Evolutionary conservation across 2,329 filamentous ascomycete genomes (phyloP), one percentile per base, ranked within the genome.

Genomic region (Fonsecaea multimorphosa): DNA sequence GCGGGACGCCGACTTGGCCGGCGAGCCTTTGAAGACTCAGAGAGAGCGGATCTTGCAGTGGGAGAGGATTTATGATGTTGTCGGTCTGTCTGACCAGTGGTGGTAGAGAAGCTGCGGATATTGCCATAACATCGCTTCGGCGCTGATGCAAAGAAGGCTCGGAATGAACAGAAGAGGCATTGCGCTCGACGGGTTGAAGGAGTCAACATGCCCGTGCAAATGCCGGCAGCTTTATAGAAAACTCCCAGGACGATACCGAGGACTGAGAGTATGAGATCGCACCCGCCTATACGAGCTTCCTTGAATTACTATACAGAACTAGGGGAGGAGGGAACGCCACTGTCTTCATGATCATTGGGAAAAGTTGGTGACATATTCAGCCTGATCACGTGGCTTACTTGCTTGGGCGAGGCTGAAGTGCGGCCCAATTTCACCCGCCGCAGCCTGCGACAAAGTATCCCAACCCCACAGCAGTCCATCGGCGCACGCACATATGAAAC

Each of bases 101-200:
- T 69, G 64, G 79, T 78, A 6, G 69, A 65, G 58, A 76, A 75
- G 55, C 66, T 59, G 31, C 52, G 68, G 59, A n/a, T 72, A 68
- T 70, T 72, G 72, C 70, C 73, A 61, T 32, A 73, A 66, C 44
- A 74, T 69, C 24, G 54, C 9, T 46, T 63, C 27, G 62, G 32
- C 27, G 40, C 12, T 4, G 40, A 31, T 34, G 58, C 32, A 49
- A 63, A 29, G 11, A 56, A 27, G 58, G 65, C 46, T 69, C 74
- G 76, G 66, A 80, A 77, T 32, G 75, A 70, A 73, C 79, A 80
- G 68, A 80, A 74, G 40, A 81, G 74, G 76, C 80, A 82, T 72
- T 73, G 72, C 27, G 65, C 58, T 61, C 58, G 44, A 59, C 56
- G 51, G 38, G 58, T 64, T 12, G 65, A 61, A 16, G 52, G 53